These are phyloP conservation scores for Xylariales sp. DNA, from an alignment of 2,329 filamentous ascomycete species.

Conservation along the genomic window DNA sequence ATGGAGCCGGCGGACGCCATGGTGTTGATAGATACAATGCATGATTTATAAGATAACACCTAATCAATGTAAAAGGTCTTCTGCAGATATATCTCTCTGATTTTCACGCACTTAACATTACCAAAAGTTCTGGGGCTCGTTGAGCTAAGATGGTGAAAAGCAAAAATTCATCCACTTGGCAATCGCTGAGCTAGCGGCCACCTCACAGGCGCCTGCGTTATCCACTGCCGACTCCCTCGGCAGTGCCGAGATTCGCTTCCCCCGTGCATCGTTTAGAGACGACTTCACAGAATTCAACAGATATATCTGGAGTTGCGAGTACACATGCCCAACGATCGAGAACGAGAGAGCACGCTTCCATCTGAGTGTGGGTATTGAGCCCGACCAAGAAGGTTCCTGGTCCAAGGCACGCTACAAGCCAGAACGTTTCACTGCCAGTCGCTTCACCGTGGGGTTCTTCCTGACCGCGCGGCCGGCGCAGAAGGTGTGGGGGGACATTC, in stretches of 20 bases:
- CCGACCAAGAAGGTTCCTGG: constrained; percentile 17
- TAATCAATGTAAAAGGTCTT: too few species aligned
- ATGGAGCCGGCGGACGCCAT: too few species aligned
- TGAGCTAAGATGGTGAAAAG: neutral
- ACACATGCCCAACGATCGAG: constrained; percentile 18
- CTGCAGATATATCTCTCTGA: too few species aligned
- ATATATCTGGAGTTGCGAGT: constrained; percentile 16
- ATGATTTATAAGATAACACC: too few species aligned
- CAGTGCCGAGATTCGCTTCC: neutral
- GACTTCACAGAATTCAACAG: constrained; percentile 10
- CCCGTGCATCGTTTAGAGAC: constrained; percentile 15
- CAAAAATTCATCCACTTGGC: neutral
- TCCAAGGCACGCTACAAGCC: constrained; percentile 15
- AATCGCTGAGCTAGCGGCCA: neutral
- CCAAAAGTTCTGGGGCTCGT: too few species aligned
- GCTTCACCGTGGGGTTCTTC: constrained; percentile 17
- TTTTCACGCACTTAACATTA: neutral
- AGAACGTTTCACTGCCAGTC: constrained; percentile 6
- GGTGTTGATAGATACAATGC: too few species aligned
- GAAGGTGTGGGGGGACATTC: constrained; percentile 11
- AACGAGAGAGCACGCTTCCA: constrained; percentile 13
- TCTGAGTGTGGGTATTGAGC: constrained; percentile 12
- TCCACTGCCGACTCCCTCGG: neutral
- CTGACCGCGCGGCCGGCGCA: constrained; percentile 13
- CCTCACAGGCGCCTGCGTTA: neutral